phyloP scores from a whole-genome alignment of 306 rosid genomes.

The Ormosia emarginata region DNA sequence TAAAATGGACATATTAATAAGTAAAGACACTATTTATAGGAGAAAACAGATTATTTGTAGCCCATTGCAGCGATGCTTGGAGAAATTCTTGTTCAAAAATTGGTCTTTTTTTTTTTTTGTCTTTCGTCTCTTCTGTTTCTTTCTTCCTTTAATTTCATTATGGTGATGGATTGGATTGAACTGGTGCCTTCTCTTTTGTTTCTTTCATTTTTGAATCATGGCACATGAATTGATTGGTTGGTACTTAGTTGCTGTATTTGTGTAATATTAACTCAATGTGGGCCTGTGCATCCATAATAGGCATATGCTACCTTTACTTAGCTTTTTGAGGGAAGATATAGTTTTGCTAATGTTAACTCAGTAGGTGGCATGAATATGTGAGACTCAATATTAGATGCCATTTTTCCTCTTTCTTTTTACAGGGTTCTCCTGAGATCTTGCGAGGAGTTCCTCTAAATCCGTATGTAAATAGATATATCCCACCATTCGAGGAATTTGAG shows the following conservation, averaged over 20 bases:
- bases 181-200: neutral
- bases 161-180: neutral
- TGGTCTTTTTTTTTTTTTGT: neutral
- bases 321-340: neutral
- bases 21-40: neutral
- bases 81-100: neutral
- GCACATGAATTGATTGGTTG: neutral
- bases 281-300: neutral
- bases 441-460: conserved; percentile 59
- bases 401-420: conserved; percentile 1
- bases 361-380: neutral
- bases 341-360: neutral
- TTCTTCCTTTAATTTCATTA: neutral
- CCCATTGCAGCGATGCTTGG: neutral
- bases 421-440: conserved; percentile 86
- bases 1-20: neutral
- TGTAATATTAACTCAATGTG: conserved; percentile 24
- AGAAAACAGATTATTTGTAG: neutral
- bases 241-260: conserved; percentile 15
- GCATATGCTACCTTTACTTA: conserved; percentile 6
- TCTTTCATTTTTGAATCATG: neutral
- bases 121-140: neutral
- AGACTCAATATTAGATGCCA: neutral
- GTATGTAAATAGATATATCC: conserved; percentile 57
- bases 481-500: conserved; percentile 93